Evolutionary conservation across 2,329 filamentous ascomycete species (phyloP), one percentile per base, ranked within the genome.

Genomic region (Diaporthe sp.): DNA sequence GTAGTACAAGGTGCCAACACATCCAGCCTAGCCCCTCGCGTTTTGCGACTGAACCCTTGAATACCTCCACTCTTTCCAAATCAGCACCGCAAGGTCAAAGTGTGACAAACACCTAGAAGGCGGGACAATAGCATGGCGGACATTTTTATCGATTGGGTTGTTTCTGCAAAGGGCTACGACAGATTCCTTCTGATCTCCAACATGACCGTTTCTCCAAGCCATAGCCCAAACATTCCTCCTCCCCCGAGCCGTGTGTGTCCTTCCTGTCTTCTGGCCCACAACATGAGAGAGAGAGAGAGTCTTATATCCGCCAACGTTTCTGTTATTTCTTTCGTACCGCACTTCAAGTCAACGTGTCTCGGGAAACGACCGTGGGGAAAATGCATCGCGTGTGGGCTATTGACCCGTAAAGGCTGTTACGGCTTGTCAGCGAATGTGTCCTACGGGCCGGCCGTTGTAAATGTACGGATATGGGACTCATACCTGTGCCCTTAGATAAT

Each of bases 141-240:
- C 47, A 54, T 52, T 17, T 40, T 28, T 1, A 54, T 68, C 15
- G 22, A 38, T 40, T 54, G 13, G 42, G 61, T 7, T 33, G 13
- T 25, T 54, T 52, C 60, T 38, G 30, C n/a, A 30, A n/a, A 40
- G 64, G 64, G 33, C 64, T 68, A 54, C 15, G 33, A 54, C 47
- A 40, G 40, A 40, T 25, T 60, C 12, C n/a, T n/a, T 22, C 10
- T 50, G 12, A 12, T 35, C 42, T 35, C 45, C 15, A 40, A 54
- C n/a, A 54, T 28, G 30, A 54, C 15, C 64, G 7, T 28, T 13
- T 17, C 30, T 47, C 64, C 47, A 25, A 68, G 45, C 64, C 47
- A 25, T 54, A 40, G 64, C 47, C 45, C 30, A 28, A n/a, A 50
- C 22, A 50, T 35, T 42, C 17, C 28, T 38, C 13, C 19, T 66